These are phyloP conservation scores for Panaeolus cyanescens DNA, from an alignment of 768 basidiomycete genomes.

Conservation along the genomic window DNA sequence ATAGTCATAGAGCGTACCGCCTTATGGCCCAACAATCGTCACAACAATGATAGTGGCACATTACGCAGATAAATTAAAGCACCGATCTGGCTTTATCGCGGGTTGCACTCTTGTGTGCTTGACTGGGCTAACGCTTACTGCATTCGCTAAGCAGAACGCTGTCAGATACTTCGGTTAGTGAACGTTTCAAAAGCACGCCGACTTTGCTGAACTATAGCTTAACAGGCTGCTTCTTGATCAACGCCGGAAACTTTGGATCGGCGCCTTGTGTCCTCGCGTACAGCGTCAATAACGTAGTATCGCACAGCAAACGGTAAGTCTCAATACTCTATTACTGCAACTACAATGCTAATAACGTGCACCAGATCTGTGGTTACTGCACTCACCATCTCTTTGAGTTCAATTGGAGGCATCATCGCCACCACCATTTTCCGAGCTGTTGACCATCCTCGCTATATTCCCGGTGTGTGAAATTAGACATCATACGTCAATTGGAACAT, in stretches of 20 bases:
- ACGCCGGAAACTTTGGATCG: slow-evolving; percentile 42
- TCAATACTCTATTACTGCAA: background rate
- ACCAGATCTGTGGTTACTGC: slow-evolving; percentile 42
- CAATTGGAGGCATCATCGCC: slow-evolving; percentile 46
- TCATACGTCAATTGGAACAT: no score
- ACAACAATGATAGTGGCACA: slow-evolving; percentile 46
- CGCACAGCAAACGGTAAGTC: slow-evolving; percentile 43
- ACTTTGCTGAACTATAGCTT: background rate
- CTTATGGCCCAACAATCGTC: slow-evolving; percentile 39
- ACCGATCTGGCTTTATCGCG: slow-evolving; percentile 43
- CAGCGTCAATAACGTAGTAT: slow-evolving; percentile 46
- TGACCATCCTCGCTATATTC: slow-evolving; percentile 47
- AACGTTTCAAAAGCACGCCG: background rate
- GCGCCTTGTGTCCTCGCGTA: slow-evolving; percentile 47
- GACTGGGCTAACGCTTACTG: slow-evolving; percentile 38
- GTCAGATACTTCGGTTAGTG: slow-evolving; percentile 45
- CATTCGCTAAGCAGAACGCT: slow-evolving; percentile 33
- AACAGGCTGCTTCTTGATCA: slow-evolving; percentile 44
- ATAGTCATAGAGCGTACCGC: slow-evolving; percentile 40
- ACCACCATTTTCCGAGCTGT: slow-evolving; percentile 41
- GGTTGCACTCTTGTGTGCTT: slow-evolving; percentile 38
- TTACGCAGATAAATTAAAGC: slow-evolving; percentile 44
- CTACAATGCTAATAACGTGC: slow-evolving; percentile 4
- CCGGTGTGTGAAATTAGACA: slow-evolving; percentile 39
- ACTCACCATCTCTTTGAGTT: slow-evolving; percentile 41